Evolutionary conservation across 805 yeast species (phyloP).

Genomic region (Candida piceae): DNA sequence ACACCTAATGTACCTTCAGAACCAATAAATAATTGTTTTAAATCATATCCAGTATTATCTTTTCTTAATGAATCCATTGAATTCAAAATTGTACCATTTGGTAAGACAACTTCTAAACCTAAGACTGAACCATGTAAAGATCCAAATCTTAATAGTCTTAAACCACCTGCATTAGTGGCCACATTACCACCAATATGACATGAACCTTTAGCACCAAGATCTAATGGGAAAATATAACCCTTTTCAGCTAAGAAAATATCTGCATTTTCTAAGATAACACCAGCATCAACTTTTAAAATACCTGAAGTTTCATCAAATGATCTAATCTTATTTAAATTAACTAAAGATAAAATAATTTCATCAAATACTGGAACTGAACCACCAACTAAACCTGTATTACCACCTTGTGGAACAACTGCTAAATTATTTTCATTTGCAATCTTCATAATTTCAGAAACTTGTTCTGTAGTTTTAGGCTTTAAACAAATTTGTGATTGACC

Average conservation of each 20-base stretch:
- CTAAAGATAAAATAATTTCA: constrained; percentile 71
- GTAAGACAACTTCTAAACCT: constrained; percentile 89
- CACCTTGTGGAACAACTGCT: constrained; percentile 95
- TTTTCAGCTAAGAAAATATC: constrained; percentile 70
- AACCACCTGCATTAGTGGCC: constrained; percentile 96
- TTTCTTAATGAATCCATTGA: constrained; percentile 84
- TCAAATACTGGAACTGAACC: constrained; percentile 92
- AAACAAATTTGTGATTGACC: constrained; percentile 82
- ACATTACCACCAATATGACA: constrained; percentile 94
- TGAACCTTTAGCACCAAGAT: constrained; percentile 94
- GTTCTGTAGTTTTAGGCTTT: constrained; percentile 76
- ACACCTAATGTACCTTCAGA: constrained; percentile 91
- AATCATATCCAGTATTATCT: constrained; percentile 93
- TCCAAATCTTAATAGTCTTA: constrained; percentile 81
- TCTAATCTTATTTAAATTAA: constrained; percentile 70
- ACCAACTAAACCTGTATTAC: constrained; percentile 94
- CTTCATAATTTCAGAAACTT: constrained; percentile 68
- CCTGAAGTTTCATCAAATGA: constrained; percentile 81
- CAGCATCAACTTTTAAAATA: constrained; percentile 84
- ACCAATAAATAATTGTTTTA: constrained; percentile 90
- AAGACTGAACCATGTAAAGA: constrained; percentile 88
- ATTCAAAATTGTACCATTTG: constrained; percentile 78
- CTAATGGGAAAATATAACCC: constrained; percentile 91
- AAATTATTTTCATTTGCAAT: constrained; percentile 73
- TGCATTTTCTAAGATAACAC: constrained; percentile 81